Evolutionary conservation across 176 grass and related monocot genomes (phyloP).

Genomic region (Typha latifolia): DNA sequence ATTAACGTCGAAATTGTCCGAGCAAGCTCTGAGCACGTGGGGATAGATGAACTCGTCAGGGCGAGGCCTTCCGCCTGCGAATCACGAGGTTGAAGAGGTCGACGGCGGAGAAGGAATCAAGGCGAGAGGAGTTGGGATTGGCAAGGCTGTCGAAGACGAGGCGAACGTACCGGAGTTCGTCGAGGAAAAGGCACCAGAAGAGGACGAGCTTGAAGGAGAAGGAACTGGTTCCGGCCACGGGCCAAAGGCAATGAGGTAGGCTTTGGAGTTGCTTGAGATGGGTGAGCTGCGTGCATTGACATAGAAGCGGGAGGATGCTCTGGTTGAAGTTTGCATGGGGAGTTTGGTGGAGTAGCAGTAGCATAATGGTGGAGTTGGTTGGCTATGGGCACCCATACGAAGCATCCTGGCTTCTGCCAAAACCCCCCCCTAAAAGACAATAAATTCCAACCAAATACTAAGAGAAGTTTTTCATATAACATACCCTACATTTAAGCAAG

Average conservation of each 20-base stretch:
- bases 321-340: slow-evolving; percentile 16
- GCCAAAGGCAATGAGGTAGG: slow-evolving; percentile 37
- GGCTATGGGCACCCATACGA: too few species aligned
- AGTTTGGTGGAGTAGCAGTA: too few species aligned
- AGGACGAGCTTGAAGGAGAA: slow-evolving; percentile 74
- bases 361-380: too few species aligned
- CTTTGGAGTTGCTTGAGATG: slow-evolving; percentile 70
- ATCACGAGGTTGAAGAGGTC: slow-evolving; percentile 62
- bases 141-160: slow-evolving; percentile 55
- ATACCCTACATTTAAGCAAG: too few species aligned
- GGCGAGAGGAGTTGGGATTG: slow-evolving; percentile 26
- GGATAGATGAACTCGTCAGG: slow-evolving; percentile 86
- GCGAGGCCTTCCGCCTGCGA: slow-evolving; percentile 19
- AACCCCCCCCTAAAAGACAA: too few species aligned
- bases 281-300: slow-evolving; percentile 39
- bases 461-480: too few species aligned
- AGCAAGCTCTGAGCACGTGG: slow-evolving; percentile 47
- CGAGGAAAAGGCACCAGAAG: slow-evolving; percentile 45
- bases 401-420: too few species aligned
- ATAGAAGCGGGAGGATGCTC: slow-evolving; percentile 42
- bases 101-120: slow-evolving; percentile 24
- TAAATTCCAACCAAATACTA: too few species aligned
- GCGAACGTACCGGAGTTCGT: slow-evolving; percentile 51
- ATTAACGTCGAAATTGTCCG: slow-evolving; percentile 10
- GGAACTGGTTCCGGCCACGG: slow-evolving; percentile 51